phyloP scores from a whole-genome alignment of 163 green algal species.

The Smithsoniella earleae region DNA sequence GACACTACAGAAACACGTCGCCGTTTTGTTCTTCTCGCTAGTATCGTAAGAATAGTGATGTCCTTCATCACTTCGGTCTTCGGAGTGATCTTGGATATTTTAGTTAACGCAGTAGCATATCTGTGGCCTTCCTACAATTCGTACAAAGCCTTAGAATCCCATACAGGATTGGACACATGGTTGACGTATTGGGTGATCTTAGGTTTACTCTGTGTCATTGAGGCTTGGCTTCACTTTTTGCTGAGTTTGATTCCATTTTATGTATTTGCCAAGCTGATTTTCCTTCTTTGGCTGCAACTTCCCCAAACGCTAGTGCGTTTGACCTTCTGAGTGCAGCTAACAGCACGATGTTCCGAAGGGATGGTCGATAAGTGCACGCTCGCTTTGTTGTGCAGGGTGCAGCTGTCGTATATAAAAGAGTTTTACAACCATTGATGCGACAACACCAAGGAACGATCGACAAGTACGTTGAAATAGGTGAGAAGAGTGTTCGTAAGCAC shows the following conservation, averaged over 20 bases:
- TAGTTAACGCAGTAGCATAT: background rate
- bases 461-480: constrained; percentile 8
- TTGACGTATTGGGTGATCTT: constrained; percentile 14
- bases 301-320: background rate
- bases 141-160: constrained; percentile 2
- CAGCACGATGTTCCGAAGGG: background rate
- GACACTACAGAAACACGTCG: no score
- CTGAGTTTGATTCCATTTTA: background rate
- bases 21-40: no score
- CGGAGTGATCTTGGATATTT: background rate
- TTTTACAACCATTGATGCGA: background rate
- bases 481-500: constrained; percentile 1
- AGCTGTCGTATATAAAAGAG: background rate
- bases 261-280: background rate
- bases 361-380: background rate
- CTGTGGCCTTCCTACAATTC: background rate
- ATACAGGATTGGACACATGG: background rate
- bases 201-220: background rate
- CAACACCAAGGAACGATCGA: background rate
- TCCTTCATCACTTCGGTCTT: background rate
- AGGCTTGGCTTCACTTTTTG: background rate
- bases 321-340: background rate
- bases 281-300: background rate
- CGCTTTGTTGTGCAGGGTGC: constrained; percentile 8
- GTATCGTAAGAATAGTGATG: no score